These are phyloP conservation scores for Smittium mucronatum DNA, from an alignment of 371 early-diverging fungal species.

Conservation along the genomic window DNA sequence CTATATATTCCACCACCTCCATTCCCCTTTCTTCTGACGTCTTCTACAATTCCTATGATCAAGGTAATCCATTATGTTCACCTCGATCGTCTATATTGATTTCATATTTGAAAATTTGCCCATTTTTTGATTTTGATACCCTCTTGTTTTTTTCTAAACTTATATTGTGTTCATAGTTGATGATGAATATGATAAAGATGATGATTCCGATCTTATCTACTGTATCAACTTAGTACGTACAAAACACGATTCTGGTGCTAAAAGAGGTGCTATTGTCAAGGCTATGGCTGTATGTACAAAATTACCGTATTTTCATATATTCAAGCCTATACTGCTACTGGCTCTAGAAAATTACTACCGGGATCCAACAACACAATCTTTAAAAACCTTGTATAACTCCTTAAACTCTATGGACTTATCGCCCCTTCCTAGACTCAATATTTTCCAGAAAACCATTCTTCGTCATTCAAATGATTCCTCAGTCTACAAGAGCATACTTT, in stretches of 20 bases:
- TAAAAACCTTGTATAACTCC: constrained; percentile 62
- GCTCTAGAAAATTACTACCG: constrained; percentile 86
- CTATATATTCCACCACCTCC: no score
- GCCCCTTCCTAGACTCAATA: constrained; percentile 60
- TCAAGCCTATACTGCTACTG: constrained; percentile 79
- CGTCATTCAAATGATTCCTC: constrained; percentile 64
- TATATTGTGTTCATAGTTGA: no score
- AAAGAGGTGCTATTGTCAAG: constrained; percentile 78
- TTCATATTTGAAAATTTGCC: no score
- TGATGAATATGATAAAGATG: no score
- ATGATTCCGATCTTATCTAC: constrained; percentile 70
- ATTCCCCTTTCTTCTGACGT: no score
- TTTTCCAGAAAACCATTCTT: constrained; percentile 60
- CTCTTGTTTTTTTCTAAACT: no score
- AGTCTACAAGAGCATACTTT: constrained; percentile 75
- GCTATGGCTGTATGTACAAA: constrained; percentile 87
- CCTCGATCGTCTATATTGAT: no score
- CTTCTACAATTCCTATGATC: no score
- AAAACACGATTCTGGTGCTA: constrained; percentile 53
- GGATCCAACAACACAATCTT: constrained; percentile 53
- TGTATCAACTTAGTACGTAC: constrained; percentile 81
- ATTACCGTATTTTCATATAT: constrained; percentile 80
- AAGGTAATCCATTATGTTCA: no score
- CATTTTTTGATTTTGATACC: no score
- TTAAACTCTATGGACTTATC: constrained; percentile 79